phyloP scores from a whole-genome alignment of 306 rosid species.

The Vicia villosa region DNA sequence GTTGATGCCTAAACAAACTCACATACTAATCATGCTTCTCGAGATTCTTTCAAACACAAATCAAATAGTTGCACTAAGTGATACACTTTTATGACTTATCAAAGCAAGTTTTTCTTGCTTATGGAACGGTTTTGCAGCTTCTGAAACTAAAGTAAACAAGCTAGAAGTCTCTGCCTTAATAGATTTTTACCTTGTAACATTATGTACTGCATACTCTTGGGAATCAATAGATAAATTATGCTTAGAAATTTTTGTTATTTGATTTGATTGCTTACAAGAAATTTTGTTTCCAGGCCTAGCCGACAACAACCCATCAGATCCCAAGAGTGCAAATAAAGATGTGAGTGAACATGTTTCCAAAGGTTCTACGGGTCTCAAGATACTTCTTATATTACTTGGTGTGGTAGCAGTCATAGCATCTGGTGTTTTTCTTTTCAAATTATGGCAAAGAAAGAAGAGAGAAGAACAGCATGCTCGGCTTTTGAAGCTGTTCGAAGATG shows the following conservation, averaged over 20 bases:
- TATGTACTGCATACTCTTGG: background rate
- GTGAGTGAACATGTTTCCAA: slow-evolving; percentile 39
- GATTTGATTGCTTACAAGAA: background rate
- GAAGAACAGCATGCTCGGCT: slow-evolving; percentile 85
- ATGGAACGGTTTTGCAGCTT: background rate
- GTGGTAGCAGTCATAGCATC: slow-evolving; percentile 52
- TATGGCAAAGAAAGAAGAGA: slow-evolving; percentile 90
- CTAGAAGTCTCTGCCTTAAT: background rate
- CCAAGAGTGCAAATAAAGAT: slow-evolving; percentile 44
- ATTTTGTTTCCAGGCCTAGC: slow-evolving; percentile 45
- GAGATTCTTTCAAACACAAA: background rate
- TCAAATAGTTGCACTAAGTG: background rate
- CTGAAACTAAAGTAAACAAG: background rate
- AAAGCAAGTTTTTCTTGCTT: background rate
- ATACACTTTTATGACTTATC: background rate
- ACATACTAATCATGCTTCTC: background rate
- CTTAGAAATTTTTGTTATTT: background rate
- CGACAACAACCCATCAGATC: slow-evolving; percentile 43
- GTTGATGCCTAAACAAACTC: background rate
- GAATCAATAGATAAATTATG: background rate
- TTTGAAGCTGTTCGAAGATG: slow-evolving; percentile 87
- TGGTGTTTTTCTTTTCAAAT: slow-evolving; percentile 54
- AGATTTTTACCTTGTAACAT: background rate
- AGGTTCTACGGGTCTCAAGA: slow-evolving; percentile 54
- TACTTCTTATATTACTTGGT: slow-evolving; percentile 50